Conservation (phyloP, 2,329 filamentous ascomycete genomes). For the Fusarium oxysporum region DNA sequence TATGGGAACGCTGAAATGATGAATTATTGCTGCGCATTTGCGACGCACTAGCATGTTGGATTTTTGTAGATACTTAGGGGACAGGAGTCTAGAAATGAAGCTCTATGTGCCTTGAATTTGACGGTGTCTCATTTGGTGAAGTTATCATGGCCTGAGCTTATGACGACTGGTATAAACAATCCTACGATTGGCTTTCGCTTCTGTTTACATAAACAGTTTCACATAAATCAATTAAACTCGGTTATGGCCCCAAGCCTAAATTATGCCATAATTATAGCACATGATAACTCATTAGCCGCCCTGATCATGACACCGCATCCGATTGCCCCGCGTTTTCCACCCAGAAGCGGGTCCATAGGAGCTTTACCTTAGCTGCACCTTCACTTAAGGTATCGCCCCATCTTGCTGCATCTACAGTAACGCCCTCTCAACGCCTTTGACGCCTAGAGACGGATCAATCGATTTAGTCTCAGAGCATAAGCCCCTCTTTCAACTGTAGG, state of each 20-base stretch:
- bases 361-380: constrained; percentile 30
- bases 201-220: not conserved
- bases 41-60: constrained; percentile 40
- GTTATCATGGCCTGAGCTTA: not conserved
- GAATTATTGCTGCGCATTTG: constrained; percentile 42
- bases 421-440: constrained; percentile 23
- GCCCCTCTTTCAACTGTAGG: constrained; percentile 39
- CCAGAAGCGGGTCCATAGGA: constrained; percentile 26
- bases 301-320: constrained; percentile 32
- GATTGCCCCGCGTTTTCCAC: constrained; percentile 43
- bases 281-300: constrained; percentile 16
- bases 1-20: constrained; percentile 41
- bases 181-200: not conserved
- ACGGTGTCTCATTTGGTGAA: constrained; percentile 7
- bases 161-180: not conserved
- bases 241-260: not conserved
- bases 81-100: constrained; percentile 39
- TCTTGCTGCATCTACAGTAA: constrained; percentile 31
- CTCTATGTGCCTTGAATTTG: constrained; percentile 31
- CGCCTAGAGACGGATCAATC: constrained; percentile 22
- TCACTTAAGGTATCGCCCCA: constrained; percentile 27
- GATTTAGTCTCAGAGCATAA: constrained; percentile 3
- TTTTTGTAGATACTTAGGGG: constrained; percentile 45
- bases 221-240: not conserved
- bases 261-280: constrained; percentile 2